Conservation (phyloP, 345 rosid species). For the Brassica incana region DNA sequence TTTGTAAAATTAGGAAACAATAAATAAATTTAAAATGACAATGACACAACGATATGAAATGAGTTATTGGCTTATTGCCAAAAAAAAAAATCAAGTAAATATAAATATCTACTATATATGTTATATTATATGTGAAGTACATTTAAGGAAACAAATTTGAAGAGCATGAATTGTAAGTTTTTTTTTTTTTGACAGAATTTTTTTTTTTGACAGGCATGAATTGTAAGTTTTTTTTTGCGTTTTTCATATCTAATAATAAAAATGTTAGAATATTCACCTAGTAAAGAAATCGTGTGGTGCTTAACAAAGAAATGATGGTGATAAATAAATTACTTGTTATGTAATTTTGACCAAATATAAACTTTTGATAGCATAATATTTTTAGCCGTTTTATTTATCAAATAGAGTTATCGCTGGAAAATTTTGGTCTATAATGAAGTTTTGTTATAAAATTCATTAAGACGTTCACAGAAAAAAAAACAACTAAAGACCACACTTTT, state of each 20-base stretch:
- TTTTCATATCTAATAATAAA: neutral
- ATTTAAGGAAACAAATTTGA: neutral
- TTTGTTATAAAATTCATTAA: neutral
- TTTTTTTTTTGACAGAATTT: no score
- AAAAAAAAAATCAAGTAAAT: neutral
- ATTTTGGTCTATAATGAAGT: neutral
- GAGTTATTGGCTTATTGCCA: neutral
- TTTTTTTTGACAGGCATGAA: no score
- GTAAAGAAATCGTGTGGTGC: neutral
- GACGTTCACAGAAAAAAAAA: neutral
- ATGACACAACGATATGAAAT: neutral
- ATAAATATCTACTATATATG: neutral
- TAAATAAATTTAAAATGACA: neutral
- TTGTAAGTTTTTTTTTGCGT: neutral
- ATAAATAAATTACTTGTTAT: neutral
- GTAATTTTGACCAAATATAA: neutral
- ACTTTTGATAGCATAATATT: neutral
- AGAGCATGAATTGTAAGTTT: neutral
- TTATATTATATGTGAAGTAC: neutral
- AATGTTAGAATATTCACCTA: neutral
- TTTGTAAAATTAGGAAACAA: neutral
- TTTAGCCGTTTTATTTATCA: neutral
- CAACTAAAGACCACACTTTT: neutral
- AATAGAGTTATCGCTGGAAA: neutral
- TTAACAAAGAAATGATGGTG: neutral